Evolutionary conservation across 2,329 filamentous ascomycete genomes (phyloP).

Genomic region (Stemphylium beticola): DNA sequence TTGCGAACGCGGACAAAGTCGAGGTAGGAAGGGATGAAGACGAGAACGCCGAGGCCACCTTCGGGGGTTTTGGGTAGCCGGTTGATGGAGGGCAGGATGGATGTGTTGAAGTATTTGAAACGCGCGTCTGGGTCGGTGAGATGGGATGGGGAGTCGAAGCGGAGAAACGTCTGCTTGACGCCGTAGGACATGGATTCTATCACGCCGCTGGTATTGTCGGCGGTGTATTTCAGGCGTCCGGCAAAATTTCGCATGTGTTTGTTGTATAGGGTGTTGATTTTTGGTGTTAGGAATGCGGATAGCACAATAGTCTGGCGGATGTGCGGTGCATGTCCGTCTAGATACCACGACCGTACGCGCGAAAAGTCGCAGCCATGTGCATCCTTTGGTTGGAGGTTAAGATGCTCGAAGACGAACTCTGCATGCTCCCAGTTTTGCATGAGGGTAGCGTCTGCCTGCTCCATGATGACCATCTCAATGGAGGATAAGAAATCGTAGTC

Average conservation of each 20-base stretch:
- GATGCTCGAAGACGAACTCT: slow-evolving; percentile 86
- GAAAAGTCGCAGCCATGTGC: slow-evolving; percentile 93
- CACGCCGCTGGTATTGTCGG: slow-evolving; percentile 72
- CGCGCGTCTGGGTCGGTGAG: slow-evolving; percentile 81
- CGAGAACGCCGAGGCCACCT: slow-evolving; percentile 68
- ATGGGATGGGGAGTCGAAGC: slow-evolving; percentile 75
- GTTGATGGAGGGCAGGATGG: slow-evolving; percentile 76
- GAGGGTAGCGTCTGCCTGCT: slow-evolving; percentile 89
- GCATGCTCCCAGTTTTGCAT: slow-evolving; percentile 99
- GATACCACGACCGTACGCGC: slow-evolving; percentile 87
- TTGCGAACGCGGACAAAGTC: slow-evolving; percentile 95
- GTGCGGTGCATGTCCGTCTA: slow-evolving; percentile 81
- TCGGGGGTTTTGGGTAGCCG: slow-evolving; percentile 69
- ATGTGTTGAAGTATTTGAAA: slow-evolving; percentile 88
- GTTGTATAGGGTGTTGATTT: slow-evolving; percentile 80
- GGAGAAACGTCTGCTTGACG: slow-evolving; percentile 86
- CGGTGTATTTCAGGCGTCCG: slow-evolving; percentile 76
- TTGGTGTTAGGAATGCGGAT: slow-evolving; percentile 84
- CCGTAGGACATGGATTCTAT: slow-evolving; percentile 71
- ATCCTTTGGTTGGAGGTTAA: slow-evolving; percentile 89
- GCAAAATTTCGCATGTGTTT: slow-evolving; percentile 78
- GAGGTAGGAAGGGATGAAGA: slow-evolving; percentile 92
- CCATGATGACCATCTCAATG: slow-evolving; percentile 86
- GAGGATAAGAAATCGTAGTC: slow-evolving; percentile 94
- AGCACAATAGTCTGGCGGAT: slow-evolving; percentile 86